Evolutionary conservation across 768 basidiomycete genomes (phyloP), one percentile per base, ranked within the genome.

Genomic region (Trametes coccinea): DNA sequence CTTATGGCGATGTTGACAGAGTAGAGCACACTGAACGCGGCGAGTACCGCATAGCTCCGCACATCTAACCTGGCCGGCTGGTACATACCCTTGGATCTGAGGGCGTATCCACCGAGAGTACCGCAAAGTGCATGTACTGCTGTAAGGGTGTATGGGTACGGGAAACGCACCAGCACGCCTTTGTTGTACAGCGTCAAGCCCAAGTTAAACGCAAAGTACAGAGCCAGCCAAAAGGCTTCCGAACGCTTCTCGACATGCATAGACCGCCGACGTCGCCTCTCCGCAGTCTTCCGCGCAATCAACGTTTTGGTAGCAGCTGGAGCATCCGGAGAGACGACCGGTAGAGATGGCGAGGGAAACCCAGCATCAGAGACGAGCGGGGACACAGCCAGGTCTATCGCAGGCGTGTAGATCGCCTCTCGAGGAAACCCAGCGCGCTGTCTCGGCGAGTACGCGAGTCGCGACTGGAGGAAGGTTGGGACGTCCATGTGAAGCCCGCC

Each of bases 151-250:
- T 98, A 98, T 2, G 96, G 95, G 69, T 93, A 98, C 0, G 97
- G 97, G 71, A 98, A 98, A 58, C 83, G 85, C 55, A 92, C 87
- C 63, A 99, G 86, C 16, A 98, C 87, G 40, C 85, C 82, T 75
- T 99, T 99, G 83, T 99, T 99, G 76, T 93, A 97, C 46, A 99
- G 78, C 7, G 96, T 98, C 65, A 99, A 84, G 10, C 85, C 83
- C 31, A 98, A 86, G 75, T 98, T 98, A 82, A 95, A 90, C 62
- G 78, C 73, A 70, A 99, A 98, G 78, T 97, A 98, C 62, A 93
- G 78, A 4, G 73, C 66, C 16, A 98, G 82, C 92, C 92, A 95
- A 55, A 80, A 77, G 1, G 74, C 66, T 51, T 70, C 66, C 27
- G 72, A 68, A n/a, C 67, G 58, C 22, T 56, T 39, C 3, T 44